phyloP scores from a whole-genome alignment of 1,139 yeast genomes.

The Taiozyma onychis region DNA sequence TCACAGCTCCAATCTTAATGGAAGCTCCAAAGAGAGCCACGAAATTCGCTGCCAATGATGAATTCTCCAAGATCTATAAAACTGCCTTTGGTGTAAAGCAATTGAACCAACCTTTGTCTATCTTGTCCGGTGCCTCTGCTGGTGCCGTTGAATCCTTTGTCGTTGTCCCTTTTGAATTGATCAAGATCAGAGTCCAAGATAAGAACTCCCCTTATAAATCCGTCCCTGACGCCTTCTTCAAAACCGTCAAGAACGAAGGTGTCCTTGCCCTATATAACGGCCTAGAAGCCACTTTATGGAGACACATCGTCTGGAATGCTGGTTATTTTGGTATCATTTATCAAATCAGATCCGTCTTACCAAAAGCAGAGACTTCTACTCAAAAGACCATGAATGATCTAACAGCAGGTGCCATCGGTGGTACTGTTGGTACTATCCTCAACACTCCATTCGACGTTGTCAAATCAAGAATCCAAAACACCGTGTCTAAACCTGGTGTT shows the following conservation, averaged over 20 bases:
- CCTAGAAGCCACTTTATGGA: conserved; percentile 93
- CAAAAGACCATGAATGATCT: conserved; percentile 83
- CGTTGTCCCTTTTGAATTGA: conserved; percentile 93
- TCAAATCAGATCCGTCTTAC: conserved; percentile 77
- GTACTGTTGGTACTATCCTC: conserved; percentile 88
- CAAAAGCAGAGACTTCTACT: conserved; percentile 61
- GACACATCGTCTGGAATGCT: conserved; percentile 96
- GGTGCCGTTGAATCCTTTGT: conserved; percentile 97
- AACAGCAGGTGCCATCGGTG: conserved; percentile 92
- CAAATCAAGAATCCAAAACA: conserved; percentile 93
- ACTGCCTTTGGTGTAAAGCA: conserved; percentile 60
- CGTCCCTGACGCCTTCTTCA: conserved; percentile 74
- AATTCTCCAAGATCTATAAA: conserved; percentile 87
- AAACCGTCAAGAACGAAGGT: conserved; percentile 73
- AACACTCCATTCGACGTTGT: conserved; percentile 98
- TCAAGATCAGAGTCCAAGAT: conserved; percentile 86
- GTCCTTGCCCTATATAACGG: conserved; percentile 86
- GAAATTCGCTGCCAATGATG: conserved; percentile 96
- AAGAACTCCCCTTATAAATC: conserved; percentile 76
- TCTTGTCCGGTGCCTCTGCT: conserved; percentile 95
- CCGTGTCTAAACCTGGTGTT: conserved; percentile 58
- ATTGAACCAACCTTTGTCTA: conserved; percentile 78
- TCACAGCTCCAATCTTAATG: conserved; percentile 93
- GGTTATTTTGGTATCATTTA: conserved; percentile 95
- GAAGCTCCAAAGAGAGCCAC: conserved; percentile 99